Conservation (phyloP, 352 stramenopile genomes). For the Phytopythium aichiense region DNA sequence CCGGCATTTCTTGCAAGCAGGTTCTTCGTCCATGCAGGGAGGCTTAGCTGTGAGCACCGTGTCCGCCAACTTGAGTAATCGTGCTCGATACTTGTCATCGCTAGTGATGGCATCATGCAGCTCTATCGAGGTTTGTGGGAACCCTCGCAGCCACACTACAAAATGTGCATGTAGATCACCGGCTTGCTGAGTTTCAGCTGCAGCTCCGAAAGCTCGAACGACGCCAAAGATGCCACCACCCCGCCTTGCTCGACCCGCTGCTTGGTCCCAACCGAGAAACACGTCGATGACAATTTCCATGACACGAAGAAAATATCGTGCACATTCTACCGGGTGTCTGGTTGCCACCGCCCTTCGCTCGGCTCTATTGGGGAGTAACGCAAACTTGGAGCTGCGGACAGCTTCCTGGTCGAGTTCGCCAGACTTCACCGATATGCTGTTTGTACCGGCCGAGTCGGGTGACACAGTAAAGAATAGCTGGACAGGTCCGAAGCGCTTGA, state of each 20-base stretch:
- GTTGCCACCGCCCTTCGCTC: conserved; percentile 12
- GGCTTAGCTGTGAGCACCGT: too few species aligned
- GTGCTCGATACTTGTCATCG: too few species aligned
- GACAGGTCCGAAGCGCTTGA: conserved; percentile 18
- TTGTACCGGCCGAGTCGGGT: conserved; percentile 16
- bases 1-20: too few species aligned
- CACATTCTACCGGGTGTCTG: conserved; percentile 15
- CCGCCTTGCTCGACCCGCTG: background rate
- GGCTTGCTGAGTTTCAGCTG: conserved; percentile 20
- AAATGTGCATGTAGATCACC: conserved; percentile 24
- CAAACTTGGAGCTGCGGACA: conserved; percentile 8
- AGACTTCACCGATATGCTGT: conserved; percentile 11
- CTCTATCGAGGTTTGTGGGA: too few species aligned
- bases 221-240: conserved; percentile 22
- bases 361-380: conserved; percentile 11
- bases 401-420: background rate
- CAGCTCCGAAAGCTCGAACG: conserved; percentile 16
- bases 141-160: background rate
- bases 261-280: conserved; percentile 16
- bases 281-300: conserved; percentile 17
- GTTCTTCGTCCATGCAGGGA: too few species aligned
- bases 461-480: conserved; percentile 25
- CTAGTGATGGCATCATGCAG: too few species aligned
- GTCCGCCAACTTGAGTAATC: too few species aligned
- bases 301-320: conserved; percentile 17